Conservation (phyloP, 2,329 filamentous ascomycete species). For the Alternaria sp. region DNA sequence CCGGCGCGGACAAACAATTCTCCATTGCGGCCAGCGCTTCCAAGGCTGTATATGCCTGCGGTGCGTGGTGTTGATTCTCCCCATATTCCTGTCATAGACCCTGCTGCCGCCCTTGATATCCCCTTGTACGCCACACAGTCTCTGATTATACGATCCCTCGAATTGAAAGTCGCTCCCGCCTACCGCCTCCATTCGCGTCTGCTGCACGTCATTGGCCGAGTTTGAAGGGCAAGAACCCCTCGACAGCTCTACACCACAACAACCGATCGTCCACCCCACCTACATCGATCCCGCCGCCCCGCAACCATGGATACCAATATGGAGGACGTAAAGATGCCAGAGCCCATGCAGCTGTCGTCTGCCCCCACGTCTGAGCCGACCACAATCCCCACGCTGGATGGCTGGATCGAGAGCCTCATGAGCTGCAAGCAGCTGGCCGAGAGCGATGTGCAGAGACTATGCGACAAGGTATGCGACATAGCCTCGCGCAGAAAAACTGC, state of each 20-base stretch:
- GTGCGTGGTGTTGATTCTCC: constrained; percentile 31
- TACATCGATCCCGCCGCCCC: constrained; percentile 26
- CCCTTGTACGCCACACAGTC: constrained; percentile 20
- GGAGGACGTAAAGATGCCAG: constrained; percentile 93
- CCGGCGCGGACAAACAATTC: constrained; percentile 13
- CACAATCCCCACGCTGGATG: constrained; percentile 90
- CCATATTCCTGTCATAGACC: constrained; percentile 29
- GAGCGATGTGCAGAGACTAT: constrained; percentile 92
- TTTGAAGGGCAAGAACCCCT: constrained; percentile 50
- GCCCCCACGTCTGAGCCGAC: constrained; percentile 82
- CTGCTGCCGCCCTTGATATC: constrained; percentile 27
- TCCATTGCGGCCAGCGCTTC: constrained; percentile 13
- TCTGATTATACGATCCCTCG: constrained; percentile 1
- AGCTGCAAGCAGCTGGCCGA: constrained; percentile 97
- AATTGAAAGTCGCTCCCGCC: constrained; percentile 8
- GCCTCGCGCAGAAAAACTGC: not conserved
- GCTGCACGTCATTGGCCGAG: constrained; percentile 49
- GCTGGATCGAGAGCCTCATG: constrained; percentile 99
- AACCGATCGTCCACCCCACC: constrained; percentile 36
- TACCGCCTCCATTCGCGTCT: constrained; percentile 18
- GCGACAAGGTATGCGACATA: constrained; percentile 78
- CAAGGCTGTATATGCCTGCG: constrained; percentile 22
- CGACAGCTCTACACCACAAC: constrained; percentile 43
- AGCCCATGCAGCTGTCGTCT: constrained; percentile 72
- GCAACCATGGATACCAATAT: constrained; percentile 94